Base-by-base conservation (phyloP, 352 stramenopile species). In the Sclerospora graminicola region DNA sequence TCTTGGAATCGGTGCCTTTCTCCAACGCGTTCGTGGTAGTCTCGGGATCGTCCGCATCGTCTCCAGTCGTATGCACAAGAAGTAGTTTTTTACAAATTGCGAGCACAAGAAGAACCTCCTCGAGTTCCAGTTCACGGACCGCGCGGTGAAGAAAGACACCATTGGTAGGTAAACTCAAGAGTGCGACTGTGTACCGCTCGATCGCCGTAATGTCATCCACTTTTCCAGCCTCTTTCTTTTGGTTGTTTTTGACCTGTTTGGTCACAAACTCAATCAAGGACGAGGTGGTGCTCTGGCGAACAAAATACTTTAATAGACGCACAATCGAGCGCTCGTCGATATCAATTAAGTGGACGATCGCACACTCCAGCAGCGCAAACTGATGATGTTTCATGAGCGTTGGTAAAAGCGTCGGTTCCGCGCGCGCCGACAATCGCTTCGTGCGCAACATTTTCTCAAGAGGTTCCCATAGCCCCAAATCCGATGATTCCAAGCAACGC, bases 291-390 rank as follows among this genome's bases (percentile, higher is more conserved):
- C 58, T 63, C 47, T 81, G 75, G 41, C 66, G 64, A 51, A 91
- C 68, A 54, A 89, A 86, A 47, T 82, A 89, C 48, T 82, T 77
- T 10, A 84, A 46, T 35, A 91, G 44, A 13, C 64, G 74, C 30
- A 89, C 72, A 41, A 86, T 62, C 6, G 72, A 68, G 26, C 63
- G 69, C 60, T 91, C 80, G 47, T 91, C 76, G 41, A 91, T 73
- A 48, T 91, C 80, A 5, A 76, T 62, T 11, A 91, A 49, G 41
- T 83, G 48, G n/a, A 61, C 38, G 19, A 91, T 69, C 18, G 72
- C 63, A 23, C 68, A 54, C 39, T 91, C 64, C 7, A 91, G 60
- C 10, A 88, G 50, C 32, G 60, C 57, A 45, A 76, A 82, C 52
- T 88, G 74, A 21, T 75, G 57, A 60, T 83, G 53, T 37, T 76